These are phyloP conservation scores for Phytophthora parvispora DNA, from an alignment of 352 stramenopile species.

Conservation along the genomic window DNA sequence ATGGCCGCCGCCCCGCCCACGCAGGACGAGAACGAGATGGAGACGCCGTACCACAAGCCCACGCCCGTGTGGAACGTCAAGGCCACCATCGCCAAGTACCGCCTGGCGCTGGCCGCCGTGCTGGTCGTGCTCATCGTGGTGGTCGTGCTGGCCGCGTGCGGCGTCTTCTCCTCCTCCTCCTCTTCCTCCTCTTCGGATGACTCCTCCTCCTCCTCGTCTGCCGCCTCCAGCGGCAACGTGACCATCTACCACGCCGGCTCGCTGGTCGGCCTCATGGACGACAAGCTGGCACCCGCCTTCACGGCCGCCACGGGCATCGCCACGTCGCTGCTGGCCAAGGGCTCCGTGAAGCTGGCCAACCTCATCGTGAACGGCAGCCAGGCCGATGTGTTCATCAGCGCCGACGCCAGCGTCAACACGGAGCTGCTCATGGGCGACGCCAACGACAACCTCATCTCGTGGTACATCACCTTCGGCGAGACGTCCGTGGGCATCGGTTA, in stretches of 20 bases:
- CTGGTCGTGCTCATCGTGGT: slow-evolving; percentile 33
- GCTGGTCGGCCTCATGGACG: slow-evolving; percentile 39
- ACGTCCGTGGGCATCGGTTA: slow-evolving; percentile 40
- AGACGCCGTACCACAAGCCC: slow-evolving; percentile 38
- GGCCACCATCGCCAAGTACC: slow-evolving; percentile 45
- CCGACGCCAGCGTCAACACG: slow-evolving; percentile 40
- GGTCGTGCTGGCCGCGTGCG: slow-evolving; percentile 29
- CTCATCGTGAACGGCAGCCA: slow-evolving; percentile 40
- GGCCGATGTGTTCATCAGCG: slow-evolving; percentile 46
- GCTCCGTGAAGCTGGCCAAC: slow-evolving; percentile 42
- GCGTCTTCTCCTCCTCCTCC: slow-evolving; percentile 40
- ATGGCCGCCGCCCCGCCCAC: slow-evolving; percentile 7
- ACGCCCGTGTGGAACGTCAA: slow-evolving; percentile 43
- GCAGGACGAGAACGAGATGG: slow-evolving; percentile 17
- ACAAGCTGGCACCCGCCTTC: slow-evolving; percentile 34
- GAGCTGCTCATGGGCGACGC: slow-evolving; percentile 38
- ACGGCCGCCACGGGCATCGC: slow-evolving; percentile 37
- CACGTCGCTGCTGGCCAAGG: slow-evolving; percentile 39
- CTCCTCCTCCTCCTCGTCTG: slow-evolving; percentile 9
- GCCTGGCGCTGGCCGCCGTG: slow-evolving; percentile 31
- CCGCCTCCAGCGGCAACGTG: slow-evolving; percentile 28
- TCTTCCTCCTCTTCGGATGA: slow-evolving; percentile 13
- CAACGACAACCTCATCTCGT: slow-evolving; percentile 43
- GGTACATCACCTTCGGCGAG: slow-evolving; percentile 42
- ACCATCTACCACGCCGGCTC: slow-evolving; percentile 46